Conservation (phyloP, 345 rosid species). For the Salix brachista region DNA sequence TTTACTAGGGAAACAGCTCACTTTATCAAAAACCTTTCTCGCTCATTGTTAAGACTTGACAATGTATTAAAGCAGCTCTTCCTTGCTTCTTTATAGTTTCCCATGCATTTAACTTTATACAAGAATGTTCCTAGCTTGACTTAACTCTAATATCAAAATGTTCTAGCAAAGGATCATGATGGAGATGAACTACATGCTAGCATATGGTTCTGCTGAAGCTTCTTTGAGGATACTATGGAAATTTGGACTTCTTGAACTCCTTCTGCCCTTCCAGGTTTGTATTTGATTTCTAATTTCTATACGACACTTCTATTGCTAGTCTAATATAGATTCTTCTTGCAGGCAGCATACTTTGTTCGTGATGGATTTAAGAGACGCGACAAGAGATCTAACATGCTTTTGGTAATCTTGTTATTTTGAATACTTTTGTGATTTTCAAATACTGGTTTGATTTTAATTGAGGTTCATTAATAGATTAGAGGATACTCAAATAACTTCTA, state of each 20-base stretch:
- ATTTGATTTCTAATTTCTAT: not conserved
- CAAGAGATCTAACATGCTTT: constrained; percentile 83
- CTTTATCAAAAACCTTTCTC: constrained; percentile 53
- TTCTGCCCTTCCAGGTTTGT: constrained; percentile 76
- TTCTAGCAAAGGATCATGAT: constrained; percentile 74
- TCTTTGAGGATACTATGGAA: constrained; percentile 88
- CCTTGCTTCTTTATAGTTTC: constrained; percentile 5
- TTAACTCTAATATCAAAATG: constrained; percentile 15
- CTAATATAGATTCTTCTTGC: constrained; percentile 26
- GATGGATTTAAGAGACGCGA: constrained; percentile 80
- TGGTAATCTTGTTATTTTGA: constrained; percentile 47
- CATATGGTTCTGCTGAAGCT: constrained; percentile 95
- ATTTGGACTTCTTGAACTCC: constrained; percentile 83
- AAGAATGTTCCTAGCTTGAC: constrained; percentile 12
- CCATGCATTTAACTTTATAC: not conserved
- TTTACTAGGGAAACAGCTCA: constrained; percentile 82
- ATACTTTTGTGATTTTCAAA: not conserved
- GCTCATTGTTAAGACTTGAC: constrained; percentile 59
- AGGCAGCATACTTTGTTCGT: constrained; percentile 81
- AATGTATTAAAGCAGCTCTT: constrained; percentile 40
- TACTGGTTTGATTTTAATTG: not conserved
- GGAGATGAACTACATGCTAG: constrained; percentile 98
- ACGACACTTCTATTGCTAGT: not conserved
- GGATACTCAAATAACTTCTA: not conserved
- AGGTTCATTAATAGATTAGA: not conserved